Conservation (phyloP, 768 basidiomycete species). For the Boletus insuetus region DNA sequence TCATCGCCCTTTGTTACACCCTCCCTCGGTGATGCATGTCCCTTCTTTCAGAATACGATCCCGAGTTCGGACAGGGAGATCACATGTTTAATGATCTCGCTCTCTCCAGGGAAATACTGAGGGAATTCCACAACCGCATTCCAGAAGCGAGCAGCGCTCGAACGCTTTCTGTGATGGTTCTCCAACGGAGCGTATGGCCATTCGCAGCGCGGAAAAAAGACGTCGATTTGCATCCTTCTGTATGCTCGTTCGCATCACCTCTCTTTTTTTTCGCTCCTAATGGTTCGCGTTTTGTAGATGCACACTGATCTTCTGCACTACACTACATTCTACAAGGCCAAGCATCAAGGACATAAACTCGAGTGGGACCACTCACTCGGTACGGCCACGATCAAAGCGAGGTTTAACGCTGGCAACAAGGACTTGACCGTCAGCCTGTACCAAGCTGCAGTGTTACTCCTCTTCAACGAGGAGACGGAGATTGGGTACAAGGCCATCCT, state of each 20-base stretch:
- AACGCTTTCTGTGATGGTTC: constrained; percentile 71
- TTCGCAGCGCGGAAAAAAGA: constrained; percentile 53
- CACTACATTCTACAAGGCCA: constrained; percentile 67
- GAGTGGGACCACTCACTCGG: constrained; percentile 88
- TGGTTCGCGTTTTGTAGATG: constrained; percentile 50
- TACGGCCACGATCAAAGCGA: constrained; percentile 70
- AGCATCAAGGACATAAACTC: constrained; percentile 73
- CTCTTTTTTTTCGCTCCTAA: constrained; percentile 4
- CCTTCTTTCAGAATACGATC: constrained; percentile 73
- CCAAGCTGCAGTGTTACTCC: constrained; percentile 80
- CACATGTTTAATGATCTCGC: constrained; percentile 93
- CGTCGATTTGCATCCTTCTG: constrained; percentile 52
- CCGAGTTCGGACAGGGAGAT: constrained; percentile 91
- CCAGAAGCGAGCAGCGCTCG: constrained; percentile 36
- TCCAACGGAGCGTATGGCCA: constrained; percentile 91
- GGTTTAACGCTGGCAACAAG: constrained; percentile 68
- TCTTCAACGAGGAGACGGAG: constrained; percentile 73
- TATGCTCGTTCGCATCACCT: constrained; percentile 29
- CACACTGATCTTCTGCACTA: constrained; percentile 64
- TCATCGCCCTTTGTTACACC: constrained; percentile 13
- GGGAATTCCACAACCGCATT: constrained; percentile 56
- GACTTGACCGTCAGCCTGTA: constrained; percentile 90
- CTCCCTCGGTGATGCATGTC: constrained; percentile 10
- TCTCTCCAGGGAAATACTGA: constrained; percentile 70
- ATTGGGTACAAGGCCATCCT: constrained; percentile 67